A percentile compares a stretch with the other conserved stretches of the same genome.
phyloP scores from a whole-genome alignment of 2,329 filamentous ascomycete species.

The Cladosporium sp. region DNA sequence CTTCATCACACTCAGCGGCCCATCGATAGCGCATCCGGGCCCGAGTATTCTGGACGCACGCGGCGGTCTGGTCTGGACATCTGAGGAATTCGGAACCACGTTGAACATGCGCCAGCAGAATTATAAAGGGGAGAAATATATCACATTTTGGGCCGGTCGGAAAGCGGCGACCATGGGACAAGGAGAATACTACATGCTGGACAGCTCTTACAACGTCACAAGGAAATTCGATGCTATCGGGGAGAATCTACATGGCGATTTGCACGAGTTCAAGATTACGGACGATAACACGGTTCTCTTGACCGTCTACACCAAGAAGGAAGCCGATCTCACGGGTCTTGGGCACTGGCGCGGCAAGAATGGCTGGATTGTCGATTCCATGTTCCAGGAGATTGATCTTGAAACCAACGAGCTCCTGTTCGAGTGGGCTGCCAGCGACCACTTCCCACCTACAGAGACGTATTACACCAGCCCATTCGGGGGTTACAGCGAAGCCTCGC shows the following conservation, averaged over 20 bases:
- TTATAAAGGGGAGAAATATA: slow-evolving; percentile 38
- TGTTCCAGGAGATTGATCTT: slow-evolving; percentile 48
- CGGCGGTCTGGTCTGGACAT: slow-evolving; percentile 38
- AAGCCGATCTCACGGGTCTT: slow-evolving; percentile 31
- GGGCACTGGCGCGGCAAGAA: slow-evolving; percentile 28
- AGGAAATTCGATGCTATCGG: slow-evolving; percentile 33
- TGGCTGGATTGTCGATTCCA: slow-evolving; percentile 46
- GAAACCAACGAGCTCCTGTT: slow-evolving; percentile 43
- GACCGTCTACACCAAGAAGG: slow-evolving; percentile 43
- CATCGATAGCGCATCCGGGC: slow-evolving; percentile 32
- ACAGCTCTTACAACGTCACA: slow-evolving; percentile 30
- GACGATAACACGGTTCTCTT: slow-evolving; percentile 44
- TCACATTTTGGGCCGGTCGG: slow-evolving; percentile 44
- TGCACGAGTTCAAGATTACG: slow-evolving; percentile 50
- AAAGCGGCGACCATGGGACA: slow-evolving; percentile 37
- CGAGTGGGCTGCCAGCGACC: slow-evolving; percentile 42
- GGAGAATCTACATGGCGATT: slow-evolving; percentile 36
- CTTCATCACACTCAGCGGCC: slow-evolving; percentile 34
- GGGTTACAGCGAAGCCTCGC: slow-evolving; percentile 34
- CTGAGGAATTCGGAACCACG: slow-evolving; percentile 32
- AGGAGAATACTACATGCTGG: slow-evolving; percentile 39
- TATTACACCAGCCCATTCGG: slow-evolving; percentile 42
- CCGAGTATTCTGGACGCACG: slow-evolving; percentile 39
- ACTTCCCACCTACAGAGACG: slow-evolving; percentile 35
- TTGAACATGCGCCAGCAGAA: slow-evolving; percentile 38